Evolutionary conservation across 1,139 yeast genomes (phyloP).

Genomic region (Saccharomyces hybrid): DNA sequence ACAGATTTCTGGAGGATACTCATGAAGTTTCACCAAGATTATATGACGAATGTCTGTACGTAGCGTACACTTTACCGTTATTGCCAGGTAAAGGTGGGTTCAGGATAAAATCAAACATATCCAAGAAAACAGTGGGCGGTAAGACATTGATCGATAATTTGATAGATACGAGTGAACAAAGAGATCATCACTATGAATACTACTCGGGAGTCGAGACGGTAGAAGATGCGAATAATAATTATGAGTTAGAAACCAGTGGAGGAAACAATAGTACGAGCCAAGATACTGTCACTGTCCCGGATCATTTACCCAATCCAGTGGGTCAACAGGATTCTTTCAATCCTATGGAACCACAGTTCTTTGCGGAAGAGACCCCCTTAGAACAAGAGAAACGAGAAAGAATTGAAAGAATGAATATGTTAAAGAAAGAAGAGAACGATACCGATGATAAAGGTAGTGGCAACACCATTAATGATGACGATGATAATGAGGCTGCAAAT

Average conservation of each 20-base stretch:
- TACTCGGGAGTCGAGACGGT: slow-evolving; percentile 74
- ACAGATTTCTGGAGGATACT: slow-evolving; percentile 54
- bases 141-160: slow-evolving; percentile 63
- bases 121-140: slow-evolving; percentile 54
- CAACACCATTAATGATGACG: not conserved
- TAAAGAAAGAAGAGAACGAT: not conserved
- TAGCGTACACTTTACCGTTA: slow-evolving; percentile 81
- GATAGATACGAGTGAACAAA: slow-evolving; percentile 72
- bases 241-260: slow-evolving; percentile 27
- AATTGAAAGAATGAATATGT: slow-evolving; percentile 10
- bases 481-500: not conserved
- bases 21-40: slow-evolving; percentile 81
- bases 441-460: not conserved
- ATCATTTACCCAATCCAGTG: slow-evolving; percentile 23
- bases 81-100: slow-evolving; percentile 82
- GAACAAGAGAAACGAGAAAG: slow-evolving; percentile 15
- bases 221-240: slow-evolving; percentile 54
- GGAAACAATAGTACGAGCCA: slow-evolving; percentile 17
- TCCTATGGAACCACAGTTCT: slow-evolving; percentile 61
- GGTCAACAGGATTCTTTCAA: slow-evolving; percentile 39
- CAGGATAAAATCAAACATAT: slow-evolving; percentile 71
- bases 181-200: slow-evolving; percentile 86
- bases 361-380: slow-evolving; percentile 35
- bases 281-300: slow-evolving; percentile 19
- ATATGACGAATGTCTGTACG: slow-evolving; percentile 86